Base-by-base conservation (phyloP, 2,329 filamentous ascomycete genomes). In the Alternaria triticimaculans region DNA sequence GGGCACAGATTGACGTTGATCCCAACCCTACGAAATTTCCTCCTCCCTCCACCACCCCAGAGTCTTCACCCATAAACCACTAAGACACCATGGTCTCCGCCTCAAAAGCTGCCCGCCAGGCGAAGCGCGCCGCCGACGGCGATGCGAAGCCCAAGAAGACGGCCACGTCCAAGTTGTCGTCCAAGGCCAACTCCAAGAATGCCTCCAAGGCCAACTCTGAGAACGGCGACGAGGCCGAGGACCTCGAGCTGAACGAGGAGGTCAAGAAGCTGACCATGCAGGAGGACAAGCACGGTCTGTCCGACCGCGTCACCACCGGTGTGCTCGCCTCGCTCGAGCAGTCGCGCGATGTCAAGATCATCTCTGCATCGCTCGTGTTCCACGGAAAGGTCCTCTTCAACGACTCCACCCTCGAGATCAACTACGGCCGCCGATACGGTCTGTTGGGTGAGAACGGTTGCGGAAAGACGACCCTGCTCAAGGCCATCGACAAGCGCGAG, bases 391-490 rank as follows among this genome's bases (percentile, higher is more conserved):
- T 98, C 72, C 90, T 99, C 65, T 92, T 99, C 84, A 95, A 90
- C 80, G 96, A 99, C 83, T 92, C 92, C 68, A 96, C 90, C 55
- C 87, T 99, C 81, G 96, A 99, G 83, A 87, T 99, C 77, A 95
- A 92, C 80, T 96, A 93, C 80, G 94, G 92, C 71, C 92, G 94
- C 76, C 90, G 96, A 77, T 99, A 99, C 81, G 96, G 96, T 81
- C 87, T 99, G 62, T 86, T 99, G 69, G 96, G 96, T 78, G 96
- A 99, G 88, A 99, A 99, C 91, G 96, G 96, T 71, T 99, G 96
- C 83, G 96, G 96, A 82, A 99, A 99, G 88, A 96, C 92, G 70
- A 99, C 96, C n/a, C 84, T 99, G 33, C 88, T 99, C 80, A 98
- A 97, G 86, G 89, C 96, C 72, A 97, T 99, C 80, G 91, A 92